Evolutionary conservation across 1,284 basidiomycete genomes (phyloP), one percentile per base, ranked within the genome.

Genomic region (Veloboletus limbatus): DNA sequence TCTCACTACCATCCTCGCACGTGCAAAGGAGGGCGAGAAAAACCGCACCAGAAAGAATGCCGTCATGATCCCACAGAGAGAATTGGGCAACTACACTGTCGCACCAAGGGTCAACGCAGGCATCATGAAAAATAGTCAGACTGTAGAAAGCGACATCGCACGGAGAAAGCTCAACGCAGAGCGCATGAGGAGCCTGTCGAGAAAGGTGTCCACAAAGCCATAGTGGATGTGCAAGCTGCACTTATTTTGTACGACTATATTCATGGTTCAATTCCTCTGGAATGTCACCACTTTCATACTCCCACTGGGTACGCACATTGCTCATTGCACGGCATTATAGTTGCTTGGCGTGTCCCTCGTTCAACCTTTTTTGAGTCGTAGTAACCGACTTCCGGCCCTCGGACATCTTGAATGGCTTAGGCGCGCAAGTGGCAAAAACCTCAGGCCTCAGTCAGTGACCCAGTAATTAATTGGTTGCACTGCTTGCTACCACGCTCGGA

Each of bases 11-110:
- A 89, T 91, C 51, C 69, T 91, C 43, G 85, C 85, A 7, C 72
- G 79, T 42, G 84, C 82, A 22, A 79, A 74, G 58, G 81, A 82
- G 56, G 73, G 67, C 47, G 88, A 91, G 54, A 85, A 81, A 69
- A 71, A 76, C 44, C 72, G 81, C 16, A 76, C 83, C 45, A 74
- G 79, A 59, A 84, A 79, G 74, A 88, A 90, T 51, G 85, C 85
- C 3, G 88, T 91, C 14, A 75, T 77, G 68, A 89, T 91, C 49
- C 88, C 88, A 3, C 77, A 83, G 63, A 68, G 81, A 40, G 76
- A 84, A 51, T 57, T 88, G 11, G 82, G 82, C 34, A 80, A 71
- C 45, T 90, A 90, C 66, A 88, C 84, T 0, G 76, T 90, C 28
- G 88, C 88, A 26, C 88, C 88, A 9, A 75, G 71, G 54, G 55